Percentiles rank a stretch among this genome's conserved stretches.
phyloP scores from a whole-genome alignment of 352 stramenopile genomes.

The Achlya hypogyna region DNA sequence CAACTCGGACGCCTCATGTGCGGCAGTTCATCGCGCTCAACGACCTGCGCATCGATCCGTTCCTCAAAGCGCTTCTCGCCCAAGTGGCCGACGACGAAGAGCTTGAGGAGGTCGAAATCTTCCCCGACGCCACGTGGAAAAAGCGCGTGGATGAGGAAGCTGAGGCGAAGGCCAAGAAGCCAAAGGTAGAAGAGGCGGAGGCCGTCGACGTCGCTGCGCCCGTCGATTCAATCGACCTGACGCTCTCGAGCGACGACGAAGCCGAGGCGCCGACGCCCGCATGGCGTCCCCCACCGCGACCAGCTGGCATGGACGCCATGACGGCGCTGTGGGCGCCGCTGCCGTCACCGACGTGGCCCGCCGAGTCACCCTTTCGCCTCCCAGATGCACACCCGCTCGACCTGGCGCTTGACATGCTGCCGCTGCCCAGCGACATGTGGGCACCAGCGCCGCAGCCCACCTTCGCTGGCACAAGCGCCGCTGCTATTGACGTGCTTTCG shows the following conservation, averaged over 20 bases:
- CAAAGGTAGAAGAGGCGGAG: constrained; percentile 43
- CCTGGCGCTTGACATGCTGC: background rate
- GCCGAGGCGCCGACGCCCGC: constrained; percentile 19
- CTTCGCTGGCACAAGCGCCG: background rate
- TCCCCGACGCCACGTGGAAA: constrained; percentile 75
- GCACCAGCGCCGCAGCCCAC: too few relatives aligned
- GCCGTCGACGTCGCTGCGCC: constrained; percentile 17
- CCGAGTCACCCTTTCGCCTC: too few relatives aligned
- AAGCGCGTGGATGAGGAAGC: constrained; percentile 41
- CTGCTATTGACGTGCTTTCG: background rate
- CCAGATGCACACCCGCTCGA: too few relatives aligned
- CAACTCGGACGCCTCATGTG: constrained; percentile 11
- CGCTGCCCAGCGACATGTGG: background rate
- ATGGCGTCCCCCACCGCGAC: too few relatives aligned
- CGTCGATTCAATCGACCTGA: constrained; percentile 67
- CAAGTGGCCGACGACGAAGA: constrained; percentile 74
- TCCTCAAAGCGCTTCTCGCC: constrained; percentile 83
- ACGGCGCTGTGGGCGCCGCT: too few relatives aligned
- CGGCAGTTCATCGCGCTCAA: constrained; percentile 77
- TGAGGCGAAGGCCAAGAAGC: constrained; percentile 26
- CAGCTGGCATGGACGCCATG: too few relatives aligned
- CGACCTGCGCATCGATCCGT: constrained; percentile 84
- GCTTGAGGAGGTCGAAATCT: constrained; percentile 87
- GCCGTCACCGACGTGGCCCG: too few relatives aligned
- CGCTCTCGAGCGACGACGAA: constrained; percentile 59